phyloP scores from a whole-genome alignment of 352 stramenopile genomes.

The Phytophthora palmivora region DNA sequence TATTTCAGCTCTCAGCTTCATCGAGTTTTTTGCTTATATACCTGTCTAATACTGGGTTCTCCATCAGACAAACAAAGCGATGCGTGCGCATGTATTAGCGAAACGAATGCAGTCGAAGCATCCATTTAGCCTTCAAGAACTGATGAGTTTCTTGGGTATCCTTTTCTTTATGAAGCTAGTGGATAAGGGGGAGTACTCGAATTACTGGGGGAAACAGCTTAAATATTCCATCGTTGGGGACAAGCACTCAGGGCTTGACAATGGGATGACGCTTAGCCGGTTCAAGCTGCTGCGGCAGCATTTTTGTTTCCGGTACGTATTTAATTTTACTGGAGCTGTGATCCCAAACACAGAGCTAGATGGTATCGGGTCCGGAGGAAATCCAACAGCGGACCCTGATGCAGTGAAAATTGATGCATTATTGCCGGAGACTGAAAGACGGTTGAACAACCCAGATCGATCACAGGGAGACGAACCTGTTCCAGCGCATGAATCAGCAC shows the following conservation, averaged over 20 bases:
- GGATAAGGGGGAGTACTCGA: too few species aligned
- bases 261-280: too few species aligned
- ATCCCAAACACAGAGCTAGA: not conserved
- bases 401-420: constrained; percentile 1
- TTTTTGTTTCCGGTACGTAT: constrained; percentile 26
- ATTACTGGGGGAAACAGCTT: too few species aligned
- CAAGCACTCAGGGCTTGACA: too few species aligned
- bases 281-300: too few species aligned
- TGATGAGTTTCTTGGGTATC: constrained; percentile 45
- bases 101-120: not conserved
- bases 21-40: constrained; percentile 41
- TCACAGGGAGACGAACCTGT: not conserved
- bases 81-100: not conserved
- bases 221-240: too few species aligned
- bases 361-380: too few species aligned
- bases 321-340: not conserved
- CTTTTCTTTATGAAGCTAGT: constrained; percentile 46
- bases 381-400: not conserved
- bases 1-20: constrained; percentile 32
- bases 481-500: not conserved
- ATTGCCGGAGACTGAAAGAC: too few species aligned
- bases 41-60: constrained; percentile 38
- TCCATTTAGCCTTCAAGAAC: constrained; percentile 30
- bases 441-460: too few species aligned
- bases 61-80: constrained; percentile 26